phyloP scores from a whole-genome alignment of 768 basidiomycete genomes.

The Tulasnella sp. region DNA sequence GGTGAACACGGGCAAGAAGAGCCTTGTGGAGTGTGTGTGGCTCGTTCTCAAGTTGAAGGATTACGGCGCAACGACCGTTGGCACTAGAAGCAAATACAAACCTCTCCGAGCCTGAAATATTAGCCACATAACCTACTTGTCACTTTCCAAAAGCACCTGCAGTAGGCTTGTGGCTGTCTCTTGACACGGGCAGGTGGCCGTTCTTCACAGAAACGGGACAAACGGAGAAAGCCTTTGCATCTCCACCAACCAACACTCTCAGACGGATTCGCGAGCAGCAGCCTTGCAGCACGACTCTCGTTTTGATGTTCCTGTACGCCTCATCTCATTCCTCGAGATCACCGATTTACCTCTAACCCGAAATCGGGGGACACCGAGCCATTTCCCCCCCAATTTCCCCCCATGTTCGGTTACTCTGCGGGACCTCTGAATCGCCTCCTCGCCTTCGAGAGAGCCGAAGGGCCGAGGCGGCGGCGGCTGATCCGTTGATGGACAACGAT shows the following conservation, averaged over 20 bases:
- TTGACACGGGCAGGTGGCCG: neutral
- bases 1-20: neutral
- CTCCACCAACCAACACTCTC: neutral
- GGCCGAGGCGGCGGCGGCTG: neutral
- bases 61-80: neutral
- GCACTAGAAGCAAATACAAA: too few species aligned
- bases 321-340: neutral
- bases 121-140: neutral
- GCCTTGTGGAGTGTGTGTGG: neutral
- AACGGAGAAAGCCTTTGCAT: neutral
- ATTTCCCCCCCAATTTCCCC: neutral
- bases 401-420: neutral
- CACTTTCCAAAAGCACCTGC: neutral
- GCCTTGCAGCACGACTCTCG: neutral
- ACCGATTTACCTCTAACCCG: neutral
- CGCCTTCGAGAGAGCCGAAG: neutral
- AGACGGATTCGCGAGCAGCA: neutral
- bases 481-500: neutral
- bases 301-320: neutral
- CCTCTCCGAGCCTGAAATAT: neutral
- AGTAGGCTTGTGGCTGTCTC: neutral
- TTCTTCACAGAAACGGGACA: neutral
- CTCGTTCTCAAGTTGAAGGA: neutral
- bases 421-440: neutral
- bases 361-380: neutral